phyloP scores from a whole-genome alignment of 176 grass and related monocot genomes.

The Musa itinerans region DNA sequence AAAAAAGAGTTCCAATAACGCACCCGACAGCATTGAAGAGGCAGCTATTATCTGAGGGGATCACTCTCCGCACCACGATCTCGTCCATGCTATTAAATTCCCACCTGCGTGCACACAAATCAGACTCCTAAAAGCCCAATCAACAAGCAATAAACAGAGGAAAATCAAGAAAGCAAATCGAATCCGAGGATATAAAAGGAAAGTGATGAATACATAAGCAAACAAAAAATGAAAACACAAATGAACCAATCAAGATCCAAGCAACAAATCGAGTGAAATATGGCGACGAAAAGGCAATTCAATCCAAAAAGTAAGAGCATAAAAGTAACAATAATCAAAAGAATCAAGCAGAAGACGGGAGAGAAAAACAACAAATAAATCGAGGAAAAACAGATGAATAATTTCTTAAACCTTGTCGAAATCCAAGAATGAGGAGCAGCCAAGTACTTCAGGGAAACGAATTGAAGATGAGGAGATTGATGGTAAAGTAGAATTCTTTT shows the following conservation, averaged over 20 bases:
- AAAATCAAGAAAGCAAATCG: neutral
- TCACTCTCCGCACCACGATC: conserved; percentile 68
- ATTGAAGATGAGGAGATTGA: neutral
- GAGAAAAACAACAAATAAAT: neutral
- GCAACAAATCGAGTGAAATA: neutral
- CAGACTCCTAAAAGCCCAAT: too few species aligned
- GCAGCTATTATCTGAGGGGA: conserved; percentile 94
- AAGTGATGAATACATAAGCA: too few species aligned
- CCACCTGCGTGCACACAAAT: neutral
- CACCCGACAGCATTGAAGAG: conserved; percentile 95
- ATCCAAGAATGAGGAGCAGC: too few species aligned
- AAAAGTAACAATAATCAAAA: neutral
- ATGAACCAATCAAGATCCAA: neutral
- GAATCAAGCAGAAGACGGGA: too few species aligned
- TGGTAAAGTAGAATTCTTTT: neutral
- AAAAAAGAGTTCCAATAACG: conserved; percentile 21
- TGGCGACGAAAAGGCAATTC: neutral
- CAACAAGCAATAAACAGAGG: neutral
- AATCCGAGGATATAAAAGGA: neutral
- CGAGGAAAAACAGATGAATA: neutral
- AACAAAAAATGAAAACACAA: neutral
- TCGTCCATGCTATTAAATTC: conserved; percentile 50
- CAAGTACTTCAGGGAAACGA: too few species aligned
- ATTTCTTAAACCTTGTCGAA: too few species aligned
- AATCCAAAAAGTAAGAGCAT: neutral